Evolutionary conservation across 2,329 filamentous ascomycete species (phyloP).

Genomic region (Sphaerostilbella broomeana): DNA sequence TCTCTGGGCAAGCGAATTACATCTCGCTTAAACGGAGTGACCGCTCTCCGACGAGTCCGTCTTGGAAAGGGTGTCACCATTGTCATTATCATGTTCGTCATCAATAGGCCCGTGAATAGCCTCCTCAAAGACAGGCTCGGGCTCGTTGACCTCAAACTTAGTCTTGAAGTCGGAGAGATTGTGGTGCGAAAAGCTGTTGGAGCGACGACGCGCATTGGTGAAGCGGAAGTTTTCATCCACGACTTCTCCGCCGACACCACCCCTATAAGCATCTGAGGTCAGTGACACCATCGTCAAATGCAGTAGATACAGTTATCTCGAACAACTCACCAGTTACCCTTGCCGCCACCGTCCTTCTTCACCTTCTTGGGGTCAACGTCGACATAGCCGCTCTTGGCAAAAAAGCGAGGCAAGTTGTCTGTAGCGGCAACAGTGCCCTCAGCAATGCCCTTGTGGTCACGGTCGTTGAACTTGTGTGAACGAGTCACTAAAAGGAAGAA

Average conservation of each 20-base stretch:
- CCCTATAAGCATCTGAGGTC: too few species aligned
- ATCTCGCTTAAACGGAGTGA: slow-evolving; percentile 41
- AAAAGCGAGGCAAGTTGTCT: slow-evolving; percentile 82
- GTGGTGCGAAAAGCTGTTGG: slow-evolving; percentile 72
- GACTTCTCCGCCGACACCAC: slow-evolving; percentile 73
- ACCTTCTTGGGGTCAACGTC: slow-evolving; percentile 84
- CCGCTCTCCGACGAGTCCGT: slow-evolving; percentile 53
- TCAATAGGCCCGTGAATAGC: slow-evolving; percentile 62
- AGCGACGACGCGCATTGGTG: slow-evolving; percentile 80
- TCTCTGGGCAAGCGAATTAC: slow-evolving; percentile 7
- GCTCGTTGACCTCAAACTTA: slow-evolving; percentile 89
- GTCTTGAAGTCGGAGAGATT: slow-evolving; percentile 79
- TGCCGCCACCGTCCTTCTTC: slow-evolving; percentile 93
- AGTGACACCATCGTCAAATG: background rate
- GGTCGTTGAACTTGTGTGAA: slow-evolving; percentile 92
- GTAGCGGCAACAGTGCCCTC: slow-evolving; percentile 64
- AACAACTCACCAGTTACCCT: slow-evolving; percentile 78
- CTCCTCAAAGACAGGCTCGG: slow-evolving; percentile 90
- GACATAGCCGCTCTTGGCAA: slow-evolving; percentile 76
- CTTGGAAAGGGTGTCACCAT: slow-evolving; percentile 49
- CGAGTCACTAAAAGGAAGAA: slow-evolving; percentile 73
- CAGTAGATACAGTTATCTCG: background rate
- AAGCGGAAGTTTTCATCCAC: slow-evolving; percentile 79
- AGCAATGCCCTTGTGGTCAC: slow-evolving; percentile 74
- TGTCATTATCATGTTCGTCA: slow-evolving; percentile 53